Conservation (phyloP, 2,329 filamentous ascomycete genomes). For the Sporothrix brunneoviolacea region DNA sequence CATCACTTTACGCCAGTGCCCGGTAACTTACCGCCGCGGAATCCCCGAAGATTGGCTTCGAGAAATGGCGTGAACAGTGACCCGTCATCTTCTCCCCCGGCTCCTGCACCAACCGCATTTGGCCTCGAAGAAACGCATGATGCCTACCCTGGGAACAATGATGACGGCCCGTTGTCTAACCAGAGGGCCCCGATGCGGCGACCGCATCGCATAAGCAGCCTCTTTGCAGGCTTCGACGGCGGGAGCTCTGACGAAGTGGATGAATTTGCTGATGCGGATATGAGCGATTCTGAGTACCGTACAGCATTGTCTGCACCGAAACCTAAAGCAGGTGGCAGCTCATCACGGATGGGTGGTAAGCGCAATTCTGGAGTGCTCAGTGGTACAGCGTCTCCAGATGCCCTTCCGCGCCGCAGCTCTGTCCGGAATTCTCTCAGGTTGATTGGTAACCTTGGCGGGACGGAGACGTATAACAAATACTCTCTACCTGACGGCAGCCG, state of each 20-base stretch:
- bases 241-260: conserved; percentile 61
- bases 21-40: conserved; percentile 50
- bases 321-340: conserved; percentile 37
- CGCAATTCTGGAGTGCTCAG: conserved; percentile 34
- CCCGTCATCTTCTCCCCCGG: conserved; percentile 43
- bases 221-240: conserved; percentile 80
- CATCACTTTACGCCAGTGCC: conserved; percentile 46
- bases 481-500: conserved; percentile 27
- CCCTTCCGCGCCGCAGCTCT: conserved; percentile 10
- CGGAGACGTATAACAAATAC: conserved; percentile 41
- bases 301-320: conserved; percentile 59
- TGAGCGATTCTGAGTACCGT: conserved; percentile 61
- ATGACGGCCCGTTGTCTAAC: conserved; percentile 64
- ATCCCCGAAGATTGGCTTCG: conserved; percentile 48
- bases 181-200: conserved; percentile 56
- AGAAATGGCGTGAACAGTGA: conserved; percentile 40
- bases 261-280: conserved; percentile 53
- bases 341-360: conserved; percentile 25
- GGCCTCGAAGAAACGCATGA: conserved; percentile 45
- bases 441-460: conserved; percentile 27
- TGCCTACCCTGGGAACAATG: conserved; percentile 71
- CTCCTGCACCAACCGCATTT: conserved; percentile 18
- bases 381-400: conserved; percentile 37
- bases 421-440: conserved; percentile 26
- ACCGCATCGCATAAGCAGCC: conserved; percentile 69